Evolutionary conservation across 2,329 filamentous ascomycete genomes (phyloP), one percentile per base, ranked within the genome.

Genomic region (Aspergillus pseudotamarii): DNA sequence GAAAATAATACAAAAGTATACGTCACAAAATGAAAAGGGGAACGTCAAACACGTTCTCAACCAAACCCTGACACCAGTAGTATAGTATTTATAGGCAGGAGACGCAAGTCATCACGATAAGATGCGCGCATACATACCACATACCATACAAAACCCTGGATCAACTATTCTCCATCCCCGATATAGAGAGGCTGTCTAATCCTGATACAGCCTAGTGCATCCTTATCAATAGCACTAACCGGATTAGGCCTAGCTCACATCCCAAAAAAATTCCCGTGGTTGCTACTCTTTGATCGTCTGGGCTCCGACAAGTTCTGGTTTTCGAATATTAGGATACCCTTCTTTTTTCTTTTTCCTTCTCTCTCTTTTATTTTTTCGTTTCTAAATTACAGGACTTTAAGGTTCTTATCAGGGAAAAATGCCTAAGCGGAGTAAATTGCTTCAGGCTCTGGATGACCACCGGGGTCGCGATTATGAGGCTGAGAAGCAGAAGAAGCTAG

Each of bases 401-500:
- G 26, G 57, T 60, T 19, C 21, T 57, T n/a, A 16, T 4, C 38
- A 59, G 12, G 38, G 58, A 73, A 61, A 65, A 65, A 78, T 86
- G 84, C 80, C 76, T 57, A 85, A 84, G 68, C 84, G 84, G 74
- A 83, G 83, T 66, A 88, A 87, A 73, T 78, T 89, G 54, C 82
- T 87, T 63, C 76, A 81, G 51, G 86, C 86, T 54, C 82, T 89
- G 26, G 85, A 88, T 68, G 80, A 82, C 59, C 79, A 86, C 63
- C 83, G 86, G 73, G 86, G 86, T 34, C 80, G 85, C 55, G 90
- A 95, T 69, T 90, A 91, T 66, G 89, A 90, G 67, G 84, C 92
- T 59, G 91, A 94, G 77, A 88, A 91, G 77, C 91, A 94, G 76
- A 87, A 88, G 75, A 91, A 90, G 80, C 82, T 89, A 72, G 79